These are phyloP conservation scores for Lecanicillium sp. DNA, from an alignment of 2,329 filamentous ascomycete species.

Conservation along the genomic window DNA sequence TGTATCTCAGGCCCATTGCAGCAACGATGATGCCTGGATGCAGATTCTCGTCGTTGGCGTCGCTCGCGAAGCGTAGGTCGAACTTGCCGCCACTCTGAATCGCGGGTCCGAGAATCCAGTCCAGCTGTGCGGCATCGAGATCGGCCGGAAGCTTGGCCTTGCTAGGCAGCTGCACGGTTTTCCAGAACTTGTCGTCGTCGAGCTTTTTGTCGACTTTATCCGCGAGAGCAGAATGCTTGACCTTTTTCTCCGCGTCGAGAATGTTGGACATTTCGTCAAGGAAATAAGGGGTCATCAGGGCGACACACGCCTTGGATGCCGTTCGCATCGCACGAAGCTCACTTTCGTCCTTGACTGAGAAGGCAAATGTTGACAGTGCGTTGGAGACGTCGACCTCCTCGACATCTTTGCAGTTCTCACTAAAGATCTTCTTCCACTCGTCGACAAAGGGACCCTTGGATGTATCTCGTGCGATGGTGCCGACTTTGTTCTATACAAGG, in stretches of 20 bases:
- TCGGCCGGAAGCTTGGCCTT: slow-evolving; percentile 73
- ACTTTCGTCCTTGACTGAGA: slow-evolving; percentile 90
- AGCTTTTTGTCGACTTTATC: slow-evolving; percentile 86
- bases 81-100: slow-evolving; percentile 96
- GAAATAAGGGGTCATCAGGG: slow-evolving; percentile 92
- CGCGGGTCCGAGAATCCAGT: slow-evolving; percentile 86
- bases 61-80: slow-evolving; percentile 72
- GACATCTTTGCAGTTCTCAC: slow-evolving; percentile 71
- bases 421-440: slow-evolving; percentile 85
- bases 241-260: slow-evolving; percentile 93
- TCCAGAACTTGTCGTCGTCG: slow-evolving; percentile 91
- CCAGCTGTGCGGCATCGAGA: slow-evolving; percentile 80
- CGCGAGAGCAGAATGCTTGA: slow-evolving; percentile 80
- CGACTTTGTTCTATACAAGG: slow-evolving; percentile 68
- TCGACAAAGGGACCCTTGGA: slow-evolving; percentile 85
- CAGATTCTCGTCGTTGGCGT: slow-evolving; percentile 72
- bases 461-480: slow-evolving; percentile 74
- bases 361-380: slow-evolving; percentile 73
- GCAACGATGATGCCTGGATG: slow-evolving; percentile 92
- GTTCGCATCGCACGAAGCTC: slow-evolving; percentile 92
- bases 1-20: slow-evolving; percentile 86
- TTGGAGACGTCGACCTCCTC: slow-evolving; percentile 81
- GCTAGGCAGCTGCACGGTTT: slow-evolving; percentile 60
- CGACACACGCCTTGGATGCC: slow-evolving; percentile 87
- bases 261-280: slow-evolving; percentile 97